Evolutionary conservation across 148 eudicot genomes (phyloP), one percentile per base, ranked within the genome.

Genomic region (Chenopodium suecicum): DNA sequence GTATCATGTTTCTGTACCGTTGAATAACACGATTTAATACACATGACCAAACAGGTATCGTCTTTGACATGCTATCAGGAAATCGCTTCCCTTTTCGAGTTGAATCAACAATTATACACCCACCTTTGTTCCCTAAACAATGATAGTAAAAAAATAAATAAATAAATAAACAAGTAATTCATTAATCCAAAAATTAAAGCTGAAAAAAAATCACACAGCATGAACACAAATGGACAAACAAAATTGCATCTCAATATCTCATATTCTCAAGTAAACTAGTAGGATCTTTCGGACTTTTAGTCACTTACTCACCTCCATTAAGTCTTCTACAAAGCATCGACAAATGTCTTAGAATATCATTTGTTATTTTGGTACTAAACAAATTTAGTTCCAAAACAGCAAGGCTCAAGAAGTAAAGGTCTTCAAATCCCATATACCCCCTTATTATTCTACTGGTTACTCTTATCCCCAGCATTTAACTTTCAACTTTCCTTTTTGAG

Each of bases 51-150:
- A 94, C 92, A 29, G 99, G 99, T 78, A 96, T 92, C 13, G 98
- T 96, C 91, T 90, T 96, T 12, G 98, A 91, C 99, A 96, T 96
- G 86, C 99, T 96, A 83, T 96, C 99, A 16, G 99, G 99, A 88
- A 95, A 96, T 60, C 98, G 88, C 91, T 96, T 94, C 86, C 98
- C 99, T 91, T 94, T 96, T 72, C 99, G 82, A 75, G 99, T 96
- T 13, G 99, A 94, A 90, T 96, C 99, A 80, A 96, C 89, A 77
- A 96, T 86, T 79, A 94, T 83, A 73, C 98, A 94, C 20, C 99
- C 99, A 76, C 99, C 99, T 89, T 76, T 89, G 93, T 94, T 90
- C 87, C 91, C 99, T 92, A 89, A 68, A 84, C 87, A 87, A 79
- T 70, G 48, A 63, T 32, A 79, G 79, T 76, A 58, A 73, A 78